These are phyloP conservation scores for Fusarium sp. DNA, from an alignment of 2,329 filamentous ascomycete species.

Conservation along the genomic window DNA sequence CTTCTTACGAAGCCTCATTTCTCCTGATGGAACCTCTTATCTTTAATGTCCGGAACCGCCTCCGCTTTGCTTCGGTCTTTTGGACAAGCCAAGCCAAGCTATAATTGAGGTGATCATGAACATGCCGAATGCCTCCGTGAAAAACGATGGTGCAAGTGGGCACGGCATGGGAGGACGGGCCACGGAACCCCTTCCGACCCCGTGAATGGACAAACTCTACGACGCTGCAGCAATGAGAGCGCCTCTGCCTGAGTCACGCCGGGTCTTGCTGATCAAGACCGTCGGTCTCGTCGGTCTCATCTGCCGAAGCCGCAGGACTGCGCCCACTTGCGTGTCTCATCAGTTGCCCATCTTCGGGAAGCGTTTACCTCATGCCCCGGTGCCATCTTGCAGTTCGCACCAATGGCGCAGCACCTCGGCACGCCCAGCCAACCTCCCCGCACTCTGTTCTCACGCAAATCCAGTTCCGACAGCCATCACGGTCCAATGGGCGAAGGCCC, in stretches of 20 bases:
- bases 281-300: conserved; percentile 34
- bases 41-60: conserved; percentile 15
- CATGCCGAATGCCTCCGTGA: conserved; percentile 4
- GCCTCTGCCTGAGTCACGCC: conserved; percentile 29
- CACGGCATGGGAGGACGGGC: conserved; percentile 17
- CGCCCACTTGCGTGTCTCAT: conserved; percentile 21
- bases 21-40: conserved; percentile 17
- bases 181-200: conserved; percentile 30
- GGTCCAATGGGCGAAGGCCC: conserved; percentile 29
- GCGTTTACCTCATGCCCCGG: conserved; percentile 14
- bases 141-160: conserved; percentile 20
- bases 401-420: conserved; percentile 41
- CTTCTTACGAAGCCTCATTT: conserved; percentile 8
- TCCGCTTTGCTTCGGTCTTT: conserved; percentile 12
- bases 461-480: conserved; percentile 7
- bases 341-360: conserved; percentile 21
- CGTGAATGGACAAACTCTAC: conserved; percentile 7
- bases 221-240: neutral
- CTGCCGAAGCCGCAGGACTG: conserved; percentile 30
- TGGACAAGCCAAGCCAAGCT: neutral
- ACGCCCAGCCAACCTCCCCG: conserved; percentile 28
- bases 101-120: conserved; percentile 15
- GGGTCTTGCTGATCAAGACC: conserved; percentile 18
- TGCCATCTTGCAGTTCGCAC: conserved; percentile 29
- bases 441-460: conserved; percentile 27